These are phyloP conservation scores for Dipteronia dyeriana DNA, from an alignment of 345 rosid species.

Conservation along the genomic window DNA sequence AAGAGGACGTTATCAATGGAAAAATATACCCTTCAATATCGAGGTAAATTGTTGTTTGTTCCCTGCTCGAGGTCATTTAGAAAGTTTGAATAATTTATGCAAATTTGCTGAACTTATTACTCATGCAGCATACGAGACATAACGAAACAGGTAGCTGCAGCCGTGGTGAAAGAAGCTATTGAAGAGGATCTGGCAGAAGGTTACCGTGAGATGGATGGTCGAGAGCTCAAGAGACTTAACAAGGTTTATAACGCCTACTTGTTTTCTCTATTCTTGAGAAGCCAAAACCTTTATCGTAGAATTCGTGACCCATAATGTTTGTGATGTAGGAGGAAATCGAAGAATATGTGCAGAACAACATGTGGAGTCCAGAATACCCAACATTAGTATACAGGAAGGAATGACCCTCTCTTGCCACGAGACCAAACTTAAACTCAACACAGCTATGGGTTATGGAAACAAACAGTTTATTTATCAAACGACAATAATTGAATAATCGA, in stretches of 20 bases:
- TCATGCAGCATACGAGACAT: slow-evolving; percentile 82
- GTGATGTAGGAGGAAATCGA: slow-evolving; percentile 64
- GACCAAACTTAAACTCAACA: no score
- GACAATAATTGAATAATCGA: background rate
- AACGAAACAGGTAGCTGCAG: slow-evolving; percentile 84
- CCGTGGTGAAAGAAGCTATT: slow-evolving; percentile 86
- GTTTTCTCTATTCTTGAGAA: background rate
- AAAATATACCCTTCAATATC: slow-evolving; percentile 83
- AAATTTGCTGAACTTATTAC: background rate
- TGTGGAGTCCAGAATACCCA: slow-evolving; percentile 95
- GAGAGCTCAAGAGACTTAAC: slow-evolving; percentile 62
- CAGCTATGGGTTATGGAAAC: background rate
- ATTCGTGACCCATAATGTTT: background rate
- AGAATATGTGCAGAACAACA: slow-evolving; percentile 68
- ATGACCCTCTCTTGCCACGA: slow-evolving; percentile 15
- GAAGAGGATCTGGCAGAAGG: slow-evolving; percentile 81
- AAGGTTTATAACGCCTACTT: slow-evolving; percentile 34
- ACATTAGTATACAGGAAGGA: slow-evolving; percentile 64
- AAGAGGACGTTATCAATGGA: slow-evolving; percentile 83
- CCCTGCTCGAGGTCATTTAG: background rate
- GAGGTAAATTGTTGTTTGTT: slow-evolving; percentile 43
- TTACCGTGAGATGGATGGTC: slow-evolving; percentile 76
- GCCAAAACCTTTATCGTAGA: background rate
- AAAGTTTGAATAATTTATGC: background rate
- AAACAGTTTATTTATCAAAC: background rate